Conservation (phyloP, 1,284 basidiomycete species). For the Schizophyllum amplum region DNA sequence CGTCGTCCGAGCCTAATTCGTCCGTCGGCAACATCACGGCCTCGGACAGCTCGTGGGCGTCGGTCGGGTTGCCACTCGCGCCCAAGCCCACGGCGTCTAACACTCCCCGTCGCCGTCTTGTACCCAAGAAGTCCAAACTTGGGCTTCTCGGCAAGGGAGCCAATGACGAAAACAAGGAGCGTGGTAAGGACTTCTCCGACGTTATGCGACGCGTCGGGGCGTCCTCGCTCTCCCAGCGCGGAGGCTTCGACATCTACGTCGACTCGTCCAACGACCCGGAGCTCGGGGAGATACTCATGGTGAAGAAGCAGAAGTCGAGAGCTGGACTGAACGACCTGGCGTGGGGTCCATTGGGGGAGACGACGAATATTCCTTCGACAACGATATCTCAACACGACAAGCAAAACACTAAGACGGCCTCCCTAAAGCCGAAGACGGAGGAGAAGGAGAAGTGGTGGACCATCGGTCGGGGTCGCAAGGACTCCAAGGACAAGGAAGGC, state of each 20-base stretch:
- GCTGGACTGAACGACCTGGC: constrained; percentile 51
- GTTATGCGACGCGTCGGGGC: constrained; percentile 50
- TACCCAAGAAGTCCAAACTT: constrained; percentile 71
- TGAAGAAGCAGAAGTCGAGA: constrained; percentile 74
- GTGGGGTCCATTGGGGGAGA: constrained; percentile 52
- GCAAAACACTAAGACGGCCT: neutral
- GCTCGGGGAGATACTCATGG: constrained; percentile 59
- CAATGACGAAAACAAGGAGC: constrained; percentile 23
- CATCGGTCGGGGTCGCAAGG: constrained; percentile 60
- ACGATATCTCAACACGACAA: constrained; percentile 17
- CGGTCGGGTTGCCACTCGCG: constrained; percentile 16
- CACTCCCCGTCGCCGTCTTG: constrained; percentile 42
- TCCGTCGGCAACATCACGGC: constrained; percentile 22
- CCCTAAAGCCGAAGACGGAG: constrained; percentile 34
- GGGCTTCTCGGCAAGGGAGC: constrained; percentile 35
- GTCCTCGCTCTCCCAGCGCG: constrained; percentile 27
- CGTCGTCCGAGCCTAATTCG: constrained; percentile 22
- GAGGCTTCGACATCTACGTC: constrained; percentile 67
- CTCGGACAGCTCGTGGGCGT: constrained; percentile 28
- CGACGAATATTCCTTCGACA: constrained; percentile 41
- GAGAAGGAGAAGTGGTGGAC: constrained; percentile 71
- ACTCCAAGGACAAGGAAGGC: constrained; percentile 53
- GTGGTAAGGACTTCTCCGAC: constrained; percentile 47
- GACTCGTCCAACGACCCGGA: constrained; percentile 59
- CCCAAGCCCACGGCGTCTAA: constrained; percentile 17